These are phyloP conservation scores for Ustanciosporium gigantosporum DNA, from an alignment of 1,284 basidiomycete species.

Conservation along the genomic window DNA sequence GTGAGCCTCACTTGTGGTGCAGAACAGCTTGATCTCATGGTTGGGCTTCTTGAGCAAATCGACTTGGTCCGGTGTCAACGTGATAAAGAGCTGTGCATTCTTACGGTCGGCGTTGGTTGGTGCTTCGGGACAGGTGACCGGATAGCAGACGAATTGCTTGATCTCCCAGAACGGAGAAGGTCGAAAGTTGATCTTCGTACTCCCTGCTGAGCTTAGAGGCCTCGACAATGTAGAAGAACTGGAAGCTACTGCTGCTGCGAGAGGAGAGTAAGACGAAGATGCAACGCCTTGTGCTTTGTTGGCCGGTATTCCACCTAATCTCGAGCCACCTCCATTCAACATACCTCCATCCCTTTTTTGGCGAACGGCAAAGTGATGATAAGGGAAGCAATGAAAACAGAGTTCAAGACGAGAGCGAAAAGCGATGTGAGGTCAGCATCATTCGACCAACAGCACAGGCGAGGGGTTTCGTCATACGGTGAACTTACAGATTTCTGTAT, in stretches of 20 bases:
- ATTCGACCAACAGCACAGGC: no score
- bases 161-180: slow-evolving; percentile 53
- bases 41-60: slow-evolving; percentile 18
- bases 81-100: slow-evolving; percentile 31
- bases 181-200: slow-evolving; percentile 36
- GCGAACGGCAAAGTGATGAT: no score
- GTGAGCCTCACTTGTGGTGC: slow-evolving; percentile 45
- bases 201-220: slow-evolving; percentile 10
- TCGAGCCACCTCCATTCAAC: slow-evolving; percentile 20
- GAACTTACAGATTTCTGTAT: no score
- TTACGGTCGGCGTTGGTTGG: slow-evolving; percentile 39
- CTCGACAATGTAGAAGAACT: no score
- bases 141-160: slow-evolving; percentile 38
- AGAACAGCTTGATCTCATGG: slow-evolving; percentile 47
- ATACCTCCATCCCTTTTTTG: no score
- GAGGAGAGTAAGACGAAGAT: slow-evolving; percentile 19
- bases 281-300: slow-evolving; percentile 18
- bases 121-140: slow-evolving; percentile 44
- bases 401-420: no score
- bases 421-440: no score
- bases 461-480: no score
- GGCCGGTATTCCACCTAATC: slow-evolving; percentile 16
- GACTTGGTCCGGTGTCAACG: slow-evolving; percentile 24
- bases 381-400: no score
- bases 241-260: slow-evolving; percentile 3